Conservation (phyloP, 768 basidiomycete genomes). For the Auricularia sp. region DNA sequence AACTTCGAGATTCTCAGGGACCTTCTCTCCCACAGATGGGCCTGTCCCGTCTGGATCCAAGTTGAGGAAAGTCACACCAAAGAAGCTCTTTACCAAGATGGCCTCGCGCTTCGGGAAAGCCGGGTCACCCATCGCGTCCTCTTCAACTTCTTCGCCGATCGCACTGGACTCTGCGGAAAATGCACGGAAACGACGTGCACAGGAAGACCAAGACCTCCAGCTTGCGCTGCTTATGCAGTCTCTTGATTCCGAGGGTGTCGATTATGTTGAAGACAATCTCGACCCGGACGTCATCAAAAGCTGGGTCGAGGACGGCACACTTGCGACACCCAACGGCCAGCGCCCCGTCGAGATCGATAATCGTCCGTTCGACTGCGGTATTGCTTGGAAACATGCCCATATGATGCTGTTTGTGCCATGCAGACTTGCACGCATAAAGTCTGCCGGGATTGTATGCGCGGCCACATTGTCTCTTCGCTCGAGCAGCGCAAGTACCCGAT, state of each 20-base stretch:
- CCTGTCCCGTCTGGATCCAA: too few species aligned
- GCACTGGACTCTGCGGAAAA: neutral
- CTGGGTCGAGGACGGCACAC: neutral
- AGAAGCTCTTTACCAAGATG: too few species aligned
- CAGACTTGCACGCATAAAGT: slow-evolving; percentile 40
- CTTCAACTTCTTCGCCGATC: neutral
- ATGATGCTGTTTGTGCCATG: slow-evolving; percentile 32
- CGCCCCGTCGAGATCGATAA: neutral
- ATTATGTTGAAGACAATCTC: neutral
- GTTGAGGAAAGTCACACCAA: too few species aligned
- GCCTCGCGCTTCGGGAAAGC: neutral
- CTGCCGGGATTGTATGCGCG: slow-evolving; percentile 44
- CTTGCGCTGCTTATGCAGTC: neutral
- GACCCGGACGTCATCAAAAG: neutral
- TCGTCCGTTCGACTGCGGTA: slow-evolving; percentile 36
- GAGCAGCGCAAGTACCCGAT: slow-evolving; percentile 51
- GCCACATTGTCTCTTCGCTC: slow-evolving; percentile 37
- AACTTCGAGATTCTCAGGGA: too few species aligned
- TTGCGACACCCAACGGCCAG: neutral
- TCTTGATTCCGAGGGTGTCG: neutral
- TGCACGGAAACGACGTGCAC: neutral
- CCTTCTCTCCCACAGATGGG: too few species aligned
- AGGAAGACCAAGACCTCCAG: neutral
- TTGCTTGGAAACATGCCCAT: slow-evolving; percentile 46
- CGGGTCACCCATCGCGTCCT: neutral